Base-by-base conservation (phyloP, 2,329 filamentous ascomycete genomes). In the Pseudocercospora musae region DNA sequence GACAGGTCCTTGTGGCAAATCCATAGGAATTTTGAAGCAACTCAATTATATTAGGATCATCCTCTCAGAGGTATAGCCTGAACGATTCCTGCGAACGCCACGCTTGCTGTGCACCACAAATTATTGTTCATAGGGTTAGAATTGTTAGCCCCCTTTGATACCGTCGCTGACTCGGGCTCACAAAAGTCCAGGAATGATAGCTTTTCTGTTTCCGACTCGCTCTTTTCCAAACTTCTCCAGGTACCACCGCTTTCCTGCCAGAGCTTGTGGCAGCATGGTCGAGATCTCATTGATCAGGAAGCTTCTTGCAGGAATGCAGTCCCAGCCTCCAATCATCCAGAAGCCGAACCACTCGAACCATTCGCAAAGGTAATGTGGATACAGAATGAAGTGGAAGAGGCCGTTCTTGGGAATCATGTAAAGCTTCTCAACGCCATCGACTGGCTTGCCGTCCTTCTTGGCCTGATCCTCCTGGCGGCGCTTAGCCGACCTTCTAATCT, bases 331-430 rank as follows among this genome's bases (percentile, higher is more conserved):
- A 69, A 90, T 84, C 75, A 96, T 84, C 81, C 89, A 92, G 76
- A 92, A 99, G 0, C 95, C 95, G 3, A 84, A 76, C 95, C 95
- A 99, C 81, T 99, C 95, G 58, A 96, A 75, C 95, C 95, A 99
- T 79, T 99, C 95, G 73, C 89, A 90, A n/a, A 96, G 82, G 76
- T 97, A 99, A 76, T 99, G 95, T 68, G 95, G 92, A 76, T 89
- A 96, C 62, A 98, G 82, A 73, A 96, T 85, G 71, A 87, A 89
- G 68, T 84, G 82, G 78, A 98, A 99, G 55, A 96, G 78, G 0
- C 93, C 92, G 56, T 89, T 89, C 72, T 91, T 81, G 0, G 95
- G 95, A 57, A 99, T 85, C 78, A 90, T 87, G 75, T 98, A 98
- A 64, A 96, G 85, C 78, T 95, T 96, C 50, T 90, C 84, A 64